Evolutionary conservation across 176 grass and related monocot genomes (phyloP).

Genomic region (Phyllostachys edulis): DNA sequence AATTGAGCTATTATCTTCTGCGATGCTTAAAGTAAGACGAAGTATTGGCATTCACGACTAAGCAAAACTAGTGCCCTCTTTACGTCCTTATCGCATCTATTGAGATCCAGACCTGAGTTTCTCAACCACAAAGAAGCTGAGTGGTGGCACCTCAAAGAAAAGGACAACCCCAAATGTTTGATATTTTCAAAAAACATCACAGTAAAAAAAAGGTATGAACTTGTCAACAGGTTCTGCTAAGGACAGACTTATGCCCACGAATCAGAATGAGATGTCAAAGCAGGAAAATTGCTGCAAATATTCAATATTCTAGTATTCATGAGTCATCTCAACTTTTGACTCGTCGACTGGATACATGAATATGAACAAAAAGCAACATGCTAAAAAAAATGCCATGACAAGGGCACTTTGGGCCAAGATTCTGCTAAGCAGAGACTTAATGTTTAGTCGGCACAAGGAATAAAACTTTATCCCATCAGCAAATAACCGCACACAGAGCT

Average conservation of each 20-base stretch:
- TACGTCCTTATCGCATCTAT: not conserved
- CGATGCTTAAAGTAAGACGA: not conserved
- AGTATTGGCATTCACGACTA: not conserved
- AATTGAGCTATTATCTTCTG: not conserved
- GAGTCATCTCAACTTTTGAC: not conserved
- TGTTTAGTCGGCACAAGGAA: not conserved
- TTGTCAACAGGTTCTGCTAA: not conserved
- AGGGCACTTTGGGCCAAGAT: not conserved
- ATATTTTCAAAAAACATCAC: not conserved
- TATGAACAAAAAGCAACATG: not conserved
- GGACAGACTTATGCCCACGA: no score
- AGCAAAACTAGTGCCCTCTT: not conserved
- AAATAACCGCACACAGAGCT: not conserved
- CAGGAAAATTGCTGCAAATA: not conserved
- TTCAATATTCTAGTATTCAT: not conserved
- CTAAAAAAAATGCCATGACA: slow-evolving; percentile 6
- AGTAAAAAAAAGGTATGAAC: not conserved
- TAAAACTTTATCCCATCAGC: slow-evolving; percentile 14
- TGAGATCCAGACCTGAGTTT: not conserved
- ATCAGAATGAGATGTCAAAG: not conserved
- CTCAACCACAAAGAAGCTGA: not conserved
- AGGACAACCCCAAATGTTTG: not conserved
- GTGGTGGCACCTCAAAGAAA: not conserved
- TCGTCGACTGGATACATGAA: not conserved
- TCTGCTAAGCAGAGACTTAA: not conserved